Conservation (phyloP, 257 asterid genomes). For the Perilla frutescens region DNA sequence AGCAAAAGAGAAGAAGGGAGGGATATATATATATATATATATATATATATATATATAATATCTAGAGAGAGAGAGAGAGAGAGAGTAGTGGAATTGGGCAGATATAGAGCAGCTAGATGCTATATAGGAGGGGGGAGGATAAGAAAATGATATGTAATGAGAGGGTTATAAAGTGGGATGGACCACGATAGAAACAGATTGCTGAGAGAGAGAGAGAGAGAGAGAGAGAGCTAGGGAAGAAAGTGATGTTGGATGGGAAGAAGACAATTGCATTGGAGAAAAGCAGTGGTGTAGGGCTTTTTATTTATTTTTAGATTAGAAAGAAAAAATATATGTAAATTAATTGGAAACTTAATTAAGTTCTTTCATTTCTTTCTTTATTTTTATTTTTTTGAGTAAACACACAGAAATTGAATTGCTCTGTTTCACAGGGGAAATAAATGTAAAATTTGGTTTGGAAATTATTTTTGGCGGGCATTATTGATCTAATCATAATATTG, state of each 20-base stretch:
- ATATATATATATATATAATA: too few species aligned
- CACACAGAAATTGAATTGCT: too few species aligned
- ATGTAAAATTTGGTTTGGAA: too few species aligned
- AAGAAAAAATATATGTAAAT: background rate
- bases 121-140: constrained; percentile 30
- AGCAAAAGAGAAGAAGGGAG: constrained; percentile 30
- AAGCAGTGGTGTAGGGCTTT: constrained; percentile 47
- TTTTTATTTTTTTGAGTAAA: too few species aligned
- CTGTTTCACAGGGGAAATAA: too few species aligned
- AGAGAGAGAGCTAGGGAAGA: constrained; percentile 32
- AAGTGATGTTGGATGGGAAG: constrained; percentile 55
- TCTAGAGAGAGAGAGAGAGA: background rate
- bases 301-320: background rate
- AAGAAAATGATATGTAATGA: constrained; percentile 43
- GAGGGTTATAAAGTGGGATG: constrained; percentile 42
- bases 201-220: constrained; percentile 8
- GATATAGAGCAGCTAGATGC: constrained; percentile 33
- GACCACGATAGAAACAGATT: constrained; percentile 50
- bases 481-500: too few species aligned
- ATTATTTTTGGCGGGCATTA: too few species aligned
- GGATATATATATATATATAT: constrained; percentile 17
- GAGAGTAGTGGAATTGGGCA: constrained; percentile 5
- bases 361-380: too few species aligned
- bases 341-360: background rate
- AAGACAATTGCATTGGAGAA: constrained; percentile 46